Conservation (phyloP, 169 alveolate species). For the Plasmodium sp. region DNA sequence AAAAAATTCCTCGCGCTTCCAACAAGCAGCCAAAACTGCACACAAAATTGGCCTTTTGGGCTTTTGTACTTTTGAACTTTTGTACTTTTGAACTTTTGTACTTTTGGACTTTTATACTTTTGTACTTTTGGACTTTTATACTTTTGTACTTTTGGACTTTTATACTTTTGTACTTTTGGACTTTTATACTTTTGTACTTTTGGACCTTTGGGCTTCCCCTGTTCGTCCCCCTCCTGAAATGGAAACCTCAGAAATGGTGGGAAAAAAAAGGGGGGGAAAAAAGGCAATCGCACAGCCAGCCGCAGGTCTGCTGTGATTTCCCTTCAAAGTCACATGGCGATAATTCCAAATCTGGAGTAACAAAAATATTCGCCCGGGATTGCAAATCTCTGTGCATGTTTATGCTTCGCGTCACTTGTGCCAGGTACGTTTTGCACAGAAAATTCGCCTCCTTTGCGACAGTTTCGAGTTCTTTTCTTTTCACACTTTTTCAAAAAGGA, state of each 20-base stretch:
- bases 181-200: too few species aligned
- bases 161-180: too few species aligned
- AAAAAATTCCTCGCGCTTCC: neutral
- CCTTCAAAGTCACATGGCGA: neutral
- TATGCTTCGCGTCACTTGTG: neutral
- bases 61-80: too few species aligned
- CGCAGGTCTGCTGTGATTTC: neutral
- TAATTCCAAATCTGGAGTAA: neutral
- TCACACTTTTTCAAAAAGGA: neutral
- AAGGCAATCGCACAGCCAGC: neutral
- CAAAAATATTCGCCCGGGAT: neutral
- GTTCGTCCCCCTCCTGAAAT: neutral
- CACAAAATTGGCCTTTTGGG: neutral
- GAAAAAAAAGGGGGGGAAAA: neutral
- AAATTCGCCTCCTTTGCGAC: neutral
- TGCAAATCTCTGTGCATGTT: neutral
- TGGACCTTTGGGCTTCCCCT: neutral
- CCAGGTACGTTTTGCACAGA: neutral
- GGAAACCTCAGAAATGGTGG: neutral
- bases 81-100: too few species aligned
- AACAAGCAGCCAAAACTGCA: neutral
- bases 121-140: neutral
- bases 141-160: neutral
- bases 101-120: too few species aligned
- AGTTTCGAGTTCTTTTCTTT: neutral